Evolutionary conservation across 2,329 filamentous ascomycete species (phyloP).

Genomic region (Trichoderma cornu-damae): DNA sequence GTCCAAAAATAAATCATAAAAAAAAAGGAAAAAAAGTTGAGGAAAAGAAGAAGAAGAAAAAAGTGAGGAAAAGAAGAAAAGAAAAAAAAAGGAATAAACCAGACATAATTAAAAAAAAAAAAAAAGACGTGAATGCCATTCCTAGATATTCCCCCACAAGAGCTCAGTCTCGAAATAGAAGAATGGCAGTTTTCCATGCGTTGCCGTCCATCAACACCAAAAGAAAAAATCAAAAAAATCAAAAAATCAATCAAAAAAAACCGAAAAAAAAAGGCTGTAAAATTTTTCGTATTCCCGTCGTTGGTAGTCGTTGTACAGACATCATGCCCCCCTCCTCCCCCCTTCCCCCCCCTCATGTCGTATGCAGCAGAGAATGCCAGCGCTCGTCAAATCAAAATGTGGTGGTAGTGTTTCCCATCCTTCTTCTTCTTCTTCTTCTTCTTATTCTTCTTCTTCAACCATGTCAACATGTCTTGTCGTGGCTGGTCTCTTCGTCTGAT

Average conservation of each 20-base stretch:
- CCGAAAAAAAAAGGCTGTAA: not conserved
- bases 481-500: constrained; percentile 19
- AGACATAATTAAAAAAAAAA: too few species aligned
- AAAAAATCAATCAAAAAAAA: too few species aligned
- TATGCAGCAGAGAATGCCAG: not conserved
- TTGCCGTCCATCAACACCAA: not conserved
- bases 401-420: not conserved
- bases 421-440: too few species aligned
- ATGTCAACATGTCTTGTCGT: constrained; percentile 4
- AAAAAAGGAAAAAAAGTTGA: too few species aligned
- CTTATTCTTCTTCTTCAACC: not conserved
- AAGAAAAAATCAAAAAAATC: too few species aligned
- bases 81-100: not conserved
- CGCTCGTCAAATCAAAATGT: constrained; percentile 1
- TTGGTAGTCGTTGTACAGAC: constrained; percentile 11
- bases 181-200: not conserved
- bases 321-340: not conserved
- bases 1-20: too few species aligned
- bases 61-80: not conserved
- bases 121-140: not conserved
- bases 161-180: not conserved
- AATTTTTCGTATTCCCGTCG: not conserved
- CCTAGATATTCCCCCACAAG: not conserved
- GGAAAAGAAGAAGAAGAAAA: too few species aligned
- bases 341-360: not conserved